phyloP scores from a whole-genome alignment of 257 asterid species.

The Nicotiana tabacum region DNA sequence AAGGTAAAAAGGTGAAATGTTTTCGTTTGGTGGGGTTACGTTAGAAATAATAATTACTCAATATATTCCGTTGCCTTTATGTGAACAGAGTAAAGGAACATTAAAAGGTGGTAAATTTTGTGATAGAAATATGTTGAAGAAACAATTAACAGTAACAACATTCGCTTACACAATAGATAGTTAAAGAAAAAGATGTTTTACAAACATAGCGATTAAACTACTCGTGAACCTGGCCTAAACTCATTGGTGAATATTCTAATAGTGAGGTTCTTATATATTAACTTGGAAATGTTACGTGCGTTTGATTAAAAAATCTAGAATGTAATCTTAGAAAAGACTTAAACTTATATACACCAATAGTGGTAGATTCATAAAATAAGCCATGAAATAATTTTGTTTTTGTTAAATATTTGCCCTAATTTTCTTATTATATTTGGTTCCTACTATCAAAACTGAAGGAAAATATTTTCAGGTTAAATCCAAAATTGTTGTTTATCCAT shows the following conservation, averaged over 20 bases:
- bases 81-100: not conserved
- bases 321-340: too few species aligned
- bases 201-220: not conserved
- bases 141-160: not conserved
- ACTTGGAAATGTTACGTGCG: too few species aligned
- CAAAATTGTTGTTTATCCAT: not conserved
- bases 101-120: not conserved
- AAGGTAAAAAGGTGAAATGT: not conserved
- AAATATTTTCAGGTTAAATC: not conserved
- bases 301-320: too few species aligned
- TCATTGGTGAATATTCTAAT: not conserved
- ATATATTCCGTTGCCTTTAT: conserved; percentile 12
- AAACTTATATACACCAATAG: too few species aligned
- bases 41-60: not conserved
- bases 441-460: too few species aligned
- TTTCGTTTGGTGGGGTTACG: not conserved
- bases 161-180: not conserved
- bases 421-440: too few species aligned
- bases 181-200: not conserved
- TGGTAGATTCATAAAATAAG: too few species aligned
- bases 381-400: too few species aligned
- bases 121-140: not conserved
- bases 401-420: too few species aligned
- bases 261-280: not conserved
- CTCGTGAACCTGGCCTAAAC: not conserved